Percentiles rank a stretch among this genome's conserved stretches.
These are phyloP conservation scores for Xylaria sp. DNA, from an alignment of 2,329 filamentous ascomycete genomes.

Conservation along the genomic window DNA sequence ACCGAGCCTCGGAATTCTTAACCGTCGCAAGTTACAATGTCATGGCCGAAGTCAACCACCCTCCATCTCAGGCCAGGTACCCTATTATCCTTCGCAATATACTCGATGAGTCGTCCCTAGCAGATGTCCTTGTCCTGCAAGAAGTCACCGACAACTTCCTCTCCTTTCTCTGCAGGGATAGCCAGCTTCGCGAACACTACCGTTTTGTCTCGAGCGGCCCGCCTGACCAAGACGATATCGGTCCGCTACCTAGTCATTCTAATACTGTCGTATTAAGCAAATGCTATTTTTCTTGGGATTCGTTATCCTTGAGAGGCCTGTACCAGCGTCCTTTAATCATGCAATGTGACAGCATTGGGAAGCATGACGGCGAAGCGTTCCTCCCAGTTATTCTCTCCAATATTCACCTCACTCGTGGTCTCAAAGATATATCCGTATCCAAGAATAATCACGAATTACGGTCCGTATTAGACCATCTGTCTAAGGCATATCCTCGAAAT, in stretches of 20 bases:
- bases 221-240: constrained; percentile 52
- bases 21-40: constrained; percentile 56
- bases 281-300: constrained; percentile 57
- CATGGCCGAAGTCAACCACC: constrained; percentile 53
- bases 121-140: constrained; percentile 58
- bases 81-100: constrained; percentile 48
- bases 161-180: constrained; percentile 52
- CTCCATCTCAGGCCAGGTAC: constrained; percentile 47
- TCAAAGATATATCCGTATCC: constrained; percentile 60
- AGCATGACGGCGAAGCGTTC: constrained; percentile 30
- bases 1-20: constrained; percentile 25
- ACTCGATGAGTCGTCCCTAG: constrained; percentile 43
- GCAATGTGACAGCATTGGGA: constrained; percentile 40
- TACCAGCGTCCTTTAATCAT: constrained; percentile 62
- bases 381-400: constrained; percentile 54
- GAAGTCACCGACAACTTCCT: constrained; percentile 69
- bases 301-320: constrained; percentile 54
- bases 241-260: constrained; percentile 60
- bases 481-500: constrained; percentile 42
- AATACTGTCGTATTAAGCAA: constrained; percentile 65
- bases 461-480: constrained; percentile 51
- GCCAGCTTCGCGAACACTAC: constrained; percentile 51
- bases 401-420: constrained; percentile 63
- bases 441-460: constrained; percentile 61
- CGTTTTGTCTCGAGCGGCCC: constrained; percentile 61